A percentile compares a stretch with the other conserved stretches of the same genome.
These are phyloP conservation scores for Nevesoporus exiguus DNA, from an alignment of 768 basidiomycete species.

Conservation along the genomic window DNA sequence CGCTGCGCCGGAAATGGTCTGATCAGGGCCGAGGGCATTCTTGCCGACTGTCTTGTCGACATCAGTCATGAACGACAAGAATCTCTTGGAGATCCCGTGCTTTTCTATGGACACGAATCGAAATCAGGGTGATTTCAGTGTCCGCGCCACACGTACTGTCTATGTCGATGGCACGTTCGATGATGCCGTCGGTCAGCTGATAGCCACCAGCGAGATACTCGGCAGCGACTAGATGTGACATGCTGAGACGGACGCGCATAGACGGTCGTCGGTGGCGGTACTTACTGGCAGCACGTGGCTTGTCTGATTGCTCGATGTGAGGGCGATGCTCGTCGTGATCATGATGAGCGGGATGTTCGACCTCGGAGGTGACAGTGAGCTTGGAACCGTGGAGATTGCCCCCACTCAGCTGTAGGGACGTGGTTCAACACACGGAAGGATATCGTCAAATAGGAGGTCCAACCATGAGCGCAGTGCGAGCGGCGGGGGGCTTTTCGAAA, in stretches of 20 bases:
- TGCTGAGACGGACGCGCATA: not conserved
- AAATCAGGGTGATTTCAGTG: not conserved
- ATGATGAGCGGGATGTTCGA: slow-evolving; percentile 53
- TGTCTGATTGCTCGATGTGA: slow-evolving; percentile 77
- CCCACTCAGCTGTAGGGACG: slow-evolving; percentile 61
- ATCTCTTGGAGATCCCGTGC: slow-evolving; percentile 84
- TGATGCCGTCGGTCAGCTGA: slow-evolving; percentile 68
- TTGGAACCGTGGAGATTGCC: slow-evolving; percentile 71
- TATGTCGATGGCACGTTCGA: slow-evolving; percentile 79
- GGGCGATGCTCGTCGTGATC: slow-evolving; percentile 36
- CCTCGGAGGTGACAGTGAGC: slow-evolving; percentile 69
- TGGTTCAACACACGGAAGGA: no score
- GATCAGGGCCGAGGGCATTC: slow-evolving; percentile 71
- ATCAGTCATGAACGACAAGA: slow-evolving; percentile 72
- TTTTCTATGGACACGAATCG: slow-evolving; percentile 42
- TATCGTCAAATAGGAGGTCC: not conserved
- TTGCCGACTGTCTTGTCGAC: slow-evolving; percentile 71
- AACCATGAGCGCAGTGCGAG: slow-evolving; percentile 84
- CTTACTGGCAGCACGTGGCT: slow-evolving; percentile 84
- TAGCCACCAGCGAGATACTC: slow-evolving; percentile 95
- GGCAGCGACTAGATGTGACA: slow-evolving; percentile 61
- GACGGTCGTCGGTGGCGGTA: not conserved
- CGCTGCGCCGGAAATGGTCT: slow-evolving; percentile 80
- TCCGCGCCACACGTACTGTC: slow-evolving; percentile 45
- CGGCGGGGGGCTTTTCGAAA: slow-evolving; percentile 83